phyloP scores from a whole-genome alignment of 768 basidiomycete genomes.

The Hericium erinaceus region DNA sequence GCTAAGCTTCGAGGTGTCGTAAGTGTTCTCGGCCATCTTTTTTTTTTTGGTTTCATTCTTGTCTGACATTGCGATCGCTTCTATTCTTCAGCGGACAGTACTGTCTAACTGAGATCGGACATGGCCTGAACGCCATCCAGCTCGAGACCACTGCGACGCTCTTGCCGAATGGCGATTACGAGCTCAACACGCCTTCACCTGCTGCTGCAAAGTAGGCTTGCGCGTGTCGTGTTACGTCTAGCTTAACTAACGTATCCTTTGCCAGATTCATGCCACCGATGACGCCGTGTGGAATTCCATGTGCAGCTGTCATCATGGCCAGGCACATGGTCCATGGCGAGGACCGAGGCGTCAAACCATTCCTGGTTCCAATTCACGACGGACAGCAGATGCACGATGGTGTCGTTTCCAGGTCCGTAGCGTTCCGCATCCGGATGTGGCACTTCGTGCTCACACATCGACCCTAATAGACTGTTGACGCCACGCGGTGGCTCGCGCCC shows the following conservation, averaged over 20 bases:
- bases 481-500: constrained; percentile 15
- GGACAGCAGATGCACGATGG: constrained; percentile 29
- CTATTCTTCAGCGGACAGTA: constrained; percentile 27
- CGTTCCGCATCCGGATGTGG: not conserved
- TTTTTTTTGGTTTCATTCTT: no score
- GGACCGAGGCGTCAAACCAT: constrained; percentile 27
- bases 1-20: constrained; percentile 10
- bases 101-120: constrained; percentile 35
- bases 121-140: constrained; percentile 33
- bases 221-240: not conserved
- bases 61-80: not conserved
- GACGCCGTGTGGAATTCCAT: constrained; percentile 22
- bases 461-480: constrained; percentile 1
- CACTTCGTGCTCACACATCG: not conserved
- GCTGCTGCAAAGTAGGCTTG: constrained; percentile 29
- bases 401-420: constrained; percentile 20
- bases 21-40: not conserved
- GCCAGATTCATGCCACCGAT: constrained; percentile 36
- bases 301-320: constrained; percentile 32
- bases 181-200: constrained; percentile 26
- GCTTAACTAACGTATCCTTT: not conserved
- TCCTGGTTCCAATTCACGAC: constrained; percentile 31
- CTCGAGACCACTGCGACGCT: constrained; percentile 34
- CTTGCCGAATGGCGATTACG: constrained; percentile 26
- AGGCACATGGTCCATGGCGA: constrained; percentile 25